Evolutionary conservation across 345 rosid species (phyloP).

Genomic region (Eucalyptus shirleyi): DNA sequence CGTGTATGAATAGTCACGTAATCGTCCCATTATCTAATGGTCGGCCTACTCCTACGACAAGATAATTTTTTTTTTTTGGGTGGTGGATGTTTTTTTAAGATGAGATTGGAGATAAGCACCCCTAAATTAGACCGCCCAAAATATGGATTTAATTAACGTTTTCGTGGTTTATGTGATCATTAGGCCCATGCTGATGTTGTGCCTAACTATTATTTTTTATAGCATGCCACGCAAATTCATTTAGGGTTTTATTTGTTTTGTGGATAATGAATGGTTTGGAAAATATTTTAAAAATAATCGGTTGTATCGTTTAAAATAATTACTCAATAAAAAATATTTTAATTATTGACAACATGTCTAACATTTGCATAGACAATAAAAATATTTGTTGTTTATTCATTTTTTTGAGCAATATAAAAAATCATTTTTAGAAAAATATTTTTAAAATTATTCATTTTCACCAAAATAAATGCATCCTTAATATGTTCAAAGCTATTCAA

Average conservation of each 20-base stretch:
- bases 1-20: not conserved
- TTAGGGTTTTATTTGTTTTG: not conserved
- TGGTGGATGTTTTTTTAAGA: not conserved
- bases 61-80: not conserved
- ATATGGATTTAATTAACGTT: not conserved
- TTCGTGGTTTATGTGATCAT: not conserved
- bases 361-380: too few species aligned
- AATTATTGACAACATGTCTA: not conserved
- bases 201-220: not conserved
- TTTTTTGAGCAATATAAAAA: fast-evolving
- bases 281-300: fast-evolving
- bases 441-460: too few species aligned
- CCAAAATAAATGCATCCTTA: fast-evolving
- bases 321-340: not conserved
- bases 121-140: not conserved
- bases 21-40: not conserved
- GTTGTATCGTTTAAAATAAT: not conserved
- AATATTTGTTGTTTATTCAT: too few species aligned
- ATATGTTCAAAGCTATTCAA: fast-evolving
- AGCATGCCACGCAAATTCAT: not conserved
- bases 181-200: not conserved
- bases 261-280: not conserved
- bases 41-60: not conserved
- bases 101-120: not conserved
- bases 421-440: too few species aligned